These are phyloP conservation scores for Malassezia brasiliensis DNA, from an alignment of 1,284 basidiomycete genomes.

Conservation along the genomic window DNA sequence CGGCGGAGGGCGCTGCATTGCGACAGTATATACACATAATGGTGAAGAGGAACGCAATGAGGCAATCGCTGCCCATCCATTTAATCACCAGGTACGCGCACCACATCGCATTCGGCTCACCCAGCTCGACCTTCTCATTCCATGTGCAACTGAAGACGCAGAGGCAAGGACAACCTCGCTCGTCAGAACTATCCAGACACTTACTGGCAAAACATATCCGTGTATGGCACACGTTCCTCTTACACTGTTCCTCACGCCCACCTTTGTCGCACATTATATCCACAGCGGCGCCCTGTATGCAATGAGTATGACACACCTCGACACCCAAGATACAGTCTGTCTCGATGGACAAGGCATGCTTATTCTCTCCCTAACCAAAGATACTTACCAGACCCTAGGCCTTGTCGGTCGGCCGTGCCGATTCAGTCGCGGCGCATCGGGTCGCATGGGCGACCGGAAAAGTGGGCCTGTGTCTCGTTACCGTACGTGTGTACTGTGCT, in stretches of 20 bases:
- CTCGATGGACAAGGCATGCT: slow-evolving; percentile 38
- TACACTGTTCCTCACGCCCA: slow-evolving; percentile 34
- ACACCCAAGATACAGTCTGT: slow-evolving; percentile 32
- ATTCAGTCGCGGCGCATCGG: slow-evolving; percentile 29
- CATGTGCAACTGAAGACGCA: neutral
- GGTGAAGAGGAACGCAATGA: neutral
- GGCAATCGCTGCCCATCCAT: slow-evolving; percentile 24
- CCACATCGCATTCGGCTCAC: neutral
- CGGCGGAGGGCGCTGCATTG: slow-evolving; percentile 16
- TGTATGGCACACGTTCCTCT: slow-evolving; percentile 29
- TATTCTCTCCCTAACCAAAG: slow-evolving; percentile 35
- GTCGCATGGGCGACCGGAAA: slow-evolving; percentile 36
- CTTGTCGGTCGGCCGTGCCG: slow-evolving; percentile 36
- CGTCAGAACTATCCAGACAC: too few species aligned
- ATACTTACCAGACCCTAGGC: slow-evolving; percentile 44
- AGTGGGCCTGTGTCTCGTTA: slow-evolving; percentile 33
- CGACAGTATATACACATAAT: slow-evolving; percentile 15
- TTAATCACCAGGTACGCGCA: slow-evolving; percentile 26
- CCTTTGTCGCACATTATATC: slow-evolving; percentile 36
- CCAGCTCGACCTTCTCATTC: slow-evolving; percentile 26
- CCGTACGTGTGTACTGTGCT: neutral
- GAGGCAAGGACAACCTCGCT: too few species aligned
- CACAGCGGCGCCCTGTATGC: slow-evolving; percentile 17
- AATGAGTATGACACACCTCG: slow-evolving; percentile 23
- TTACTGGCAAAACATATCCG: slow-evolving; percentile 3